Evolutionary conservation across 768 basidiomycete species (phyloP).

Genomic region (Boletus eberwhitei): DNA sequence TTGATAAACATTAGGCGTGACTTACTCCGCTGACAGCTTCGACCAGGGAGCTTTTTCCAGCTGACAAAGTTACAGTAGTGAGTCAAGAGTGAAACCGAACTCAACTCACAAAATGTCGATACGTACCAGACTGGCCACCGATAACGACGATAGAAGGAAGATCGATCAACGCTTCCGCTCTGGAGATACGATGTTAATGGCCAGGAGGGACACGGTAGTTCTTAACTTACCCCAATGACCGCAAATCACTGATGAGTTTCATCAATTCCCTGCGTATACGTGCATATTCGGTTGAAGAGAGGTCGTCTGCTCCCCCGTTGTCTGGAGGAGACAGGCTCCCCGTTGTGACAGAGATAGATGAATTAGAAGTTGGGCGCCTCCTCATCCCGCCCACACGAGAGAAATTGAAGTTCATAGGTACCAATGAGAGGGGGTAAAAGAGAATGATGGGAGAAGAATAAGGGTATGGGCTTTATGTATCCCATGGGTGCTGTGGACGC

Average conservation of each 20-base stretch:
- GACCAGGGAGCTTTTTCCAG: constrained; percentile 59
- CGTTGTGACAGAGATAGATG: neutral
- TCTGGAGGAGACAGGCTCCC: constrained; percentile 8
- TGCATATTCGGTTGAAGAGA: constrained; percentile 39
- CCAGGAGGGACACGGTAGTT: neutral
- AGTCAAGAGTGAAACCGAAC: neutral
- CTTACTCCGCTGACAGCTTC: constrained; percentile 56
- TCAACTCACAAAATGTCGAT: neutral
- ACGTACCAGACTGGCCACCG: constrained; percentile 52
- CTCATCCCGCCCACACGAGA: neutral
- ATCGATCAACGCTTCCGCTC: constrained; percentile 39
- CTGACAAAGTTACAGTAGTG: constrained; percentile 25
- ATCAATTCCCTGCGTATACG: constrained; percentile 38
- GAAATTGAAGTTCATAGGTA: neutral
- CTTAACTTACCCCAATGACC: constrained; percentile 37
- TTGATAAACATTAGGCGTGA: neutral
- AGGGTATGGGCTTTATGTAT: constrained; percentile 10
- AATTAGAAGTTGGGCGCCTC: neutral
- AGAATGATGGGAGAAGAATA: neutral
- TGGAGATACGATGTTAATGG: constrained; percentile 18
- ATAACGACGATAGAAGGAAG: constrained; percentile 55
- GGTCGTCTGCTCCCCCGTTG: constrained; percentile 10
- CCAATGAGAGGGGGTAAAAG: neutral
- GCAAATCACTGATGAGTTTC: constrained; percentile 37
- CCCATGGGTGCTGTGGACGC: neutral